Conservation (phyloP, 257 asterid genomes). For the Plantago ovata region DNA sequence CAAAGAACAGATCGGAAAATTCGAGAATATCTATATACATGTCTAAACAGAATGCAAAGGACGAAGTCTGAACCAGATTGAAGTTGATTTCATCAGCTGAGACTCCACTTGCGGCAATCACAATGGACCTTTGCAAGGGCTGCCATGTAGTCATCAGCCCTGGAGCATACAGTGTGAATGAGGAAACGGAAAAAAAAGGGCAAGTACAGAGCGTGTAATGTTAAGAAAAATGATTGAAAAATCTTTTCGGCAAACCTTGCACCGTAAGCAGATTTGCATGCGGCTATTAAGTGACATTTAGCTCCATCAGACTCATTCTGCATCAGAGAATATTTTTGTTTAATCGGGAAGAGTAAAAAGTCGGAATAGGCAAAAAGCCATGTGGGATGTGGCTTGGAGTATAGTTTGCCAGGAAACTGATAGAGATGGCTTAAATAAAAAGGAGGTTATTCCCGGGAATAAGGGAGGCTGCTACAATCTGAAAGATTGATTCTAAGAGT, state of each 20-base stretch:
- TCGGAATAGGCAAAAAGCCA: not conserved
- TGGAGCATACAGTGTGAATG: constrained; percentile 18
- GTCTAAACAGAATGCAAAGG: not conserved
- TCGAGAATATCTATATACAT: not conserved
- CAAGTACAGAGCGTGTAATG: not conserved
- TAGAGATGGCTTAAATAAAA: too few species aligned
- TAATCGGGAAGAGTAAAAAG: not conserved
- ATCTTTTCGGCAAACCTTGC: constrained; percentile 39
- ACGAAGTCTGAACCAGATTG: not conserved
- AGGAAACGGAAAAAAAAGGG: not conserved
- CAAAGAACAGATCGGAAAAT: not conserved
- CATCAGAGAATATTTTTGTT: constrained; percentile 11
- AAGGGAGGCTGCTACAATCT: too few species aligned
- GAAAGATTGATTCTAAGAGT: too few species aligned
- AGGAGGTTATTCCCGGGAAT: too few species aligned
- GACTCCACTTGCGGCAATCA: constrained; percentile 61
- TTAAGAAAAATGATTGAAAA: not conserved
- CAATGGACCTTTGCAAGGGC: constrained; percentile 87
- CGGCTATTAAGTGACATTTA: constrained; percentile 54
- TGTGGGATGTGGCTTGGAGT: not conserved
- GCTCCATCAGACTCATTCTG: constrained; percentile 68
- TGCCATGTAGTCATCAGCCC: constrained; percentile 90
- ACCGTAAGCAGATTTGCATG: constrained; percentile 76
- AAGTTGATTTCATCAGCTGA: constrained; percentile 20
- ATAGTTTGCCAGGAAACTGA: too few species aligned